A percentile compares a stretch with the other conserved stretches of the same genome.
phyloP scores from a whole-genome alignment of 2,329 filamentous ascomycete genomes.

The Mycosphaerella sp. region DNA sequence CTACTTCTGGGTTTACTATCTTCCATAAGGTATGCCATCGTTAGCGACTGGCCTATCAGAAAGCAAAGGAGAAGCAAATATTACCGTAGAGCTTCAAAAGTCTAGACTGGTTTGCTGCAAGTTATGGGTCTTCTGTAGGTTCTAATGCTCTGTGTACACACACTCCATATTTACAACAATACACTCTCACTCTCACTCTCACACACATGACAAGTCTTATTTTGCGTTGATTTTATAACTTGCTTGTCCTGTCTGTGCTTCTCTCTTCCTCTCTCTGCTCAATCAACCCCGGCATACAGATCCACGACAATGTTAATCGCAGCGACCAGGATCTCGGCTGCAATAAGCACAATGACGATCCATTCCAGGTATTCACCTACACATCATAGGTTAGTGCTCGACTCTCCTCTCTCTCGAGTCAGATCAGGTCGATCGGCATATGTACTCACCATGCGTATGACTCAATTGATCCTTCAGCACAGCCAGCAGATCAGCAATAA shows the following conservation, averaged over 20 bases:
- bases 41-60: no score
- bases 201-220: no score
- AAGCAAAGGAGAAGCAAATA: no score
- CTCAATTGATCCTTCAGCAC: slow-evolving; percentile 94
- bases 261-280: neutral
- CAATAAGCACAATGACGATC: slow-evolving; percentile 86
- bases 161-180: no score
- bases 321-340: slow-evolving; percentile 80
- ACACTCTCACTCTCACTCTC: no score
- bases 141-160: no score
- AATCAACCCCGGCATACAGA: slow-evolving; percentile 58
- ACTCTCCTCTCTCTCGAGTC: slow-evolving; percentile 32
- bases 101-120: no score
- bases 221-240: neutral
- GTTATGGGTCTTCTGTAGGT: no score
- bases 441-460: slow-evolving; percentile 73
- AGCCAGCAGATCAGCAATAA: slow-evolving; percentile 87
- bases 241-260: neutral
- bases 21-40: no score
- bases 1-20: no score
- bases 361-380: slow-evolving; percentile 46
- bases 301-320: slow-evolving; percentile 94
- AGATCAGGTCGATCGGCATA: neutral
- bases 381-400: slow-evolving; percentile 1
- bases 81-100: no score